A percentile compares a stretch with the other conserved stretches of the same genome.
phyloP scores from a whole-genome alignment of 441 rosid species.

The Monsonia emarginata region DNA sequence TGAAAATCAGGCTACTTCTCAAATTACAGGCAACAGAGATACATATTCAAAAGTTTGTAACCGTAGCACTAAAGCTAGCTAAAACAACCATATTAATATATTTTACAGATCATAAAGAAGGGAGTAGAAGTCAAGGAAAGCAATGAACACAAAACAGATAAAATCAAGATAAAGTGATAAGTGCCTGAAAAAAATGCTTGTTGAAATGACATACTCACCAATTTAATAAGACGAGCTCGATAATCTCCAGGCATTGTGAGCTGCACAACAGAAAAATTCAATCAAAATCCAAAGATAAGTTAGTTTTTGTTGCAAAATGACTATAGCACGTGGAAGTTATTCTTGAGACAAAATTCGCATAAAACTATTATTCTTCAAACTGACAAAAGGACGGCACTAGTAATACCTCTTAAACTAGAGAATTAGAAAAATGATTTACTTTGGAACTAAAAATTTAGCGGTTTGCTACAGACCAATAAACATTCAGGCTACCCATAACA shows the following conservation, averaged over 20 bases:
- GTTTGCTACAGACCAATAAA: background rate
- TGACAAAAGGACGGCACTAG: background rate
- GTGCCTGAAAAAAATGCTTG: background rate
- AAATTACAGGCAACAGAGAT: background rate
- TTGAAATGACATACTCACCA: conserved; percentile 51
- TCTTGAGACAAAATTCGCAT: background rate
- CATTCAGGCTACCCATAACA: background rate
- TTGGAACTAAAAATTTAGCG: background rate
- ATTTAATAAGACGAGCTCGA: conserved; percentile 68
- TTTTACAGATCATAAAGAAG: background rate
- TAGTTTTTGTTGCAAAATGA: conserved; percentile 1
- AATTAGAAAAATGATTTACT: background rate
- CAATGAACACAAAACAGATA: background rate
- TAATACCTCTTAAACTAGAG: background rate
- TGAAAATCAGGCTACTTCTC: background rate
- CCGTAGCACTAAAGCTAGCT: background rate
- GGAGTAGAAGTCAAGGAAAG: background rate
- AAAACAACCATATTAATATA: background rate
- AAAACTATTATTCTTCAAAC: background rate
- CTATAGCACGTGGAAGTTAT: background rate
- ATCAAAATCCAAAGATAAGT: conserved; percentile 8
- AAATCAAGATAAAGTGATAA: background rate
- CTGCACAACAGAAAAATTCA: conserved; percentile 38
- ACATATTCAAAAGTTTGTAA: background rate
- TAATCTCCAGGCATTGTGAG: conserved; percentile 79